Evolutionary conservation across 805 yeast genomes (phyloP), one percentile per base, ranked within the genome.

Genomic region (Candida corydali): DNA sequence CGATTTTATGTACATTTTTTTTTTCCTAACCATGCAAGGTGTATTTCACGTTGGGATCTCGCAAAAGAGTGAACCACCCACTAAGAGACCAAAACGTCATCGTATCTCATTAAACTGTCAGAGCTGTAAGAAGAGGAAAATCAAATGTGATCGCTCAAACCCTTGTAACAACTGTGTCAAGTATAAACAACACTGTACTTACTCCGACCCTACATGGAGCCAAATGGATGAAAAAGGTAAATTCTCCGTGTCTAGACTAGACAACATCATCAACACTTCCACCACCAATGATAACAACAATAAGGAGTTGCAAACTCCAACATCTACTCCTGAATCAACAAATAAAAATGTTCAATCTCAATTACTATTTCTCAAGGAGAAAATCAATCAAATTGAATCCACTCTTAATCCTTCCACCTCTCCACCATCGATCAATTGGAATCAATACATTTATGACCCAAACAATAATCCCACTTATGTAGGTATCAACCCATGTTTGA

Each of bases 141-240:
- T 63, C 29, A 61, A 58, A 36, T 64, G 70, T 45, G 68, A 64
- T 43, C 48, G 65, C 22, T 54, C 53, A 10, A 41, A 44, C 26
- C 70, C 70, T 1, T 64, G 70, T 39, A 43, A 52, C 16, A 47
- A 62, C 6, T 64, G 70, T 40, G 36, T 51, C 5, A 50, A 46
- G 26, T 54, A 55, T 35, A 48, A 47, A 9, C 42, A 38, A 5
- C 37, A 38, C 1, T 61, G 67, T 42, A 51, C 43, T 4, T 61
- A 55, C 41, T 47, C 51, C 6, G 59, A 49, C 8, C 36, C 42
- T 16, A 22, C 22, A 3, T 38, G 41, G 46, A 29, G 26, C 12
- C 17, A 36, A 16, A 16, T 17, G 3, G 11, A 9, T 6, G 29
- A 28, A 15, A 18, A 10, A 11, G 25, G 30, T 15, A 28, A 10